Percentiles rank a stretch among this genome's conserved stretches.
These are phyloP conservation scores for Diplocarpon rosae DNA, from an alignment of 2,329 filamentous ascomycete species.

Conservation along the genomic window DNA sequence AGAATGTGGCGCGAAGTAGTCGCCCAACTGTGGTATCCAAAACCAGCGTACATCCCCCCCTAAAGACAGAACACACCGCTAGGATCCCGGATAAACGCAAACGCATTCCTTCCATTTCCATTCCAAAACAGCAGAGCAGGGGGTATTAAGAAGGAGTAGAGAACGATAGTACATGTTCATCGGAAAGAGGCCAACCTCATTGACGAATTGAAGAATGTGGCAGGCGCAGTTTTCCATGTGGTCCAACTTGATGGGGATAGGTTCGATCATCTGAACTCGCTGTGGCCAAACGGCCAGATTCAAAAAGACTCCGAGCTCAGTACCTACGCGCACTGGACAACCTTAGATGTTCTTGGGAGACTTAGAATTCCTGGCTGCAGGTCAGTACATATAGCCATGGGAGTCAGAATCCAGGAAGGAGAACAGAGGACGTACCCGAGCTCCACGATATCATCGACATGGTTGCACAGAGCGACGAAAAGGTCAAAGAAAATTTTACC, in stretches of 20 bases:
- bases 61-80: constrained; percentile 5
- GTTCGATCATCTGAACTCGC: too few relatives aligned
- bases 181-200: constrained; percentile 36
- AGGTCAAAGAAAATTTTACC: constrained; percentile 93
- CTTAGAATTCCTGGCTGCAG: constrained; percentile 35
- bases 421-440: constrained; percentile 39
- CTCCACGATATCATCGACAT: constrained; percentile 91
- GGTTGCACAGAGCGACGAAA: constrained; percentile 97
- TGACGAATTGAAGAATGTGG: constrained; percentile 30
- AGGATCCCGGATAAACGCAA: constrained; percentile 21
- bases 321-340: constrained; percentile 23
- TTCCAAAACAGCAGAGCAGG: constrained; percentile 24
- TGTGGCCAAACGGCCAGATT: neutral
- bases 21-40: constrained; percentile 13
- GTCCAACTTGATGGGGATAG: constrained; percentile 30
- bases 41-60: constrained; percentile 11
- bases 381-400: constrained; percentile 10
- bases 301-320: constrained; percentile 22
- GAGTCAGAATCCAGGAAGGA: constrained; percentile 14
- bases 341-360: constrained; percentile 42
- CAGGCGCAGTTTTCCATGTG: constrained; percentile 24
- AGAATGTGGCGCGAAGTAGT: constrained; percentile 26
- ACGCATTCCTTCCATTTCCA: constrained; percentile 23
- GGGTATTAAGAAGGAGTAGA: constrained; percentile 30
- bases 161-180: constrained; percentile 30